These are phyloP conservation scores for Ceratocystis albifundus DNA, from an alignment of 2,329 filamentous ascomycete genomes.

Conservation along the genomic window DNA sequence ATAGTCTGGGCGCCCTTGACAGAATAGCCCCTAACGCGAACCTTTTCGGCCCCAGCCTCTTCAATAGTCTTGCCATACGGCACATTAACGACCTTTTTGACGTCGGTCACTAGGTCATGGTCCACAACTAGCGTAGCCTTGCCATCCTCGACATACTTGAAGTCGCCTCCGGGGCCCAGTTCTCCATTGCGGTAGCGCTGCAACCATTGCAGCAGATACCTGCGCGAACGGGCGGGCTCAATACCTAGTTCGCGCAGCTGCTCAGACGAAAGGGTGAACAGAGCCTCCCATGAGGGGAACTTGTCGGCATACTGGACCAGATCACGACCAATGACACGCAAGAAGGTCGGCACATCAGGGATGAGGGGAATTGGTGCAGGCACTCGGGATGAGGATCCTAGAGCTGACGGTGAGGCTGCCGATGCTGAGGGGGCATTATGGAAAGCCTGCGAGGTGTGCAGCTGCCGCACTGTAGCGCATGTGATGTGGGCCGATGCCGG, in stretches of 20 bases:
- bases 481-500: neutral
- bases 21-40: slow-evolving; percentile 51
- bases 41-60: slow-evolving; percentile 25
- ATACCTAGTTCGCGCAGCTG: slow-evolving; percentile 76
- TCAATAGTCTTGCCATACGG: slow-evolving; percentile 35
- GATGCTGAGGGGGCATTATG: neutral
- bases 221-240: slow-evolving; percentile 68
- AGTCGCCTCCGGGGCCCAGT: slow-evolving; percentile 72
- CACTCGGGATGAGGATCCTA: slow-evolving; percentile 10
- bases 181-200: slow-evolving; percentile 69
- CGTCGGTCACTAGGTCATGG: slow-evolving; percentile 32
- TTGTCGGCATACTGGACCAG: slow-evolving; percentile 74
- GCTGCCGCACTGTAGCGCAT: neutral
- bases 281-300: slow-evolving; percentile 77
- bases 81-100: slow-evolving; percentile 46
- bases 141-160: slow-evolving; percentile 55
- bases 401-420: neutral
- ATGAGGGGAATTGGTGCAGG: slow-evolving; percentile 65
- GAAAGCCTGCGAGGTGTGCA: neutral
- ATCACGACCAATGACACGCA: slow-evolving; percentile 80
- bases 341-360: slow-evolving; percentile 73
- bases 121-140: slow-evolving; percentile 40
- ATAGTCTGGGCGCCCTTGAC: slow-evolving; percentile 59
- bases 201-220: slow-evolving; percentile 80
- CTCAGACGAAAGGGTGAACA: slow-evolving; percentile 68